Evolutionary conservation across 176 grass and related monocot species (phyloP).

Genomic region (Pharus latifolius): DNA sequence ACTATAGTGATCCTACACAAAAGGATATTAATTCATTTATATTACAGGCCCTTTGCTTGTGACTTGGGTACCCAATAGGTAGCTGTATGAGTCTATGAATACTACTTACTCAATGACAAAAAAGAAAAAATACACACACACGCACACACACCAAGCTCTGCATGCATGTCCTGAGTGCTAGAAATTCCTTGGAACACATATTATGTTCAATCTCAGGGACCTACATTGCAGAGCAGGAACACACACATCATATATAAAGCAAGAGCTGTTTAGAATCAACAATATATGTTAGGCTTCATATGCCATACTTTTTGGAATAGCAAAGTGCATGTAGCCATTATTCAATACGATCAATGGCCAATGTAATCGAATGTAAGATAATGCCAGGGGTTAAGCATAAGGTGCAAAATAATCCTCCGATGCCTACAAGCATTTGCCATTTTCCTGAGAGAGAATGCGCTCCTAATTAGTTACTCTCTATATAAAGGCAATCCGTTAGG

Average conservation of each 20-base stretch:
- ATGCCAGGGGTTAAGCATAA: neutral
- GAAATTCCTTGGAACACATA: constrained; percentile 93
- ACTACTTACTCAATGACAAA: constrained; percentile 2
- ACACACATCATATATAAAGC: neutral
- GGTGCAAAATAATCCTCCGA: neutral
- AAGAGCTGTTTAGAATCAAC: neutral
- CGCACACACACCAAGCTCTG: constrained; percentile 72
- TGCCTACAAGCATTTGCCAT: neutral
- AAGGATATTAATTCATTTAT: neutral
- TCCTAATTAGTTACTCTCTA: neutral
- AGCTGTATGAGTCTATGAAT: neutral
- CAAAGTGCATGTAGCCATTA: no score
- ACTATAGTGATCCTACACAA: neutral
- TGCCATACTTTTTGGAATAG: no score
- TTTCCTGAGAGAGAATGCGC: no score
- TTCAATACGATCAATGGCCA: neutral
- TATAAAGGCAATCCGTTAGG: neutral
- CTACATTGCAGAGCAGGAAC: constrained; percentile 10
- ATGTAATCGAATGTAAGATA: neutral
- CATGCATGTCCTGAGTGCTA: constrained; percentile 91
- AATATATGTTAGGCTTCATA: no score
- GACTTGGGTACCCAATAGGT: neutral
- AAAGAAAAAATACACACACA: no score
- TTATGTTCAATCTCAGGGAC: constrained; percentile 80
- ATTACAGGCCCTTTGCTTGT: neutral